Evolutionary conservation across 2,329 filamentous ascomycete genomes (phyloP).

Genomic region (Parastagonospora nodorum): DNA sequence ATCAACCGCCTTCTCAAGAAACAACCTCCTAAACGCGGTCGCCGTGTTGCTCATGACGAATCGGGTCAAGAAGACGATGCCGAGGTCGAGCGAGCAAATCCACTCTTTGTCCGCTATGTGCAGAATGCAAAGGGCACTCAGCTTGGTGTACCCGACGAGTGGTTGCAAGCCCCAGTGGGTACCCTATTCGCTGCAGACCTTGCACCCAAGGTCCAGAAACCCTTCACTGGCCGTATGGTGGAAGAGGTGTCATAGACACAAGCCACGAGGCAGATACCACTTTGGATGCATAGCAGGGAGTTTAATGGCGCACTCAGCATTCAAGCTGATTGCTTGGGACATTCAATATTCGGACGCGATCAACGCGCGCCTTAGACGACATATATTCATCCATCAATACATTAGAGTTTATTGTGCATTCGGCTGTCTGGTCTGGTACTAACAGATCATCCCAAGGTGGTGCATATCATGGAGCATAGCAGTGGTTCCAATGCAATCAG

Average conservation of each 20-base stretch:
- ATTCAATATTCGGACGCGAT: not conserved
- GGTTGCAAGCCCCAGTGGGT: slow-evolving; percentile 68
- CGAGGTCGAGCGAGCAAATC: slow-evolving; percentile 57
- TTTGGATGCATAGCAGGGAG: not conserved
- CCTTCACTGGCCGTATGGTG: slow-evolving; percentile 43
- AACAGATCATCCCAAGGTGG: too few species aligned
- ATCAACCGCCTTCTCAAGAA: slow-evolving; percentile 90
- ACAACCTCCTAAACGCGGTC: slow-evolving; percentile 72
- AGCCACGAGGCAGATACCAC: not conserved
- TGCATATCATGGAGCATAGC: too few species aligned
- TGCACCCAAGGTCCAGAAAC: slow-evolving; percentile 27
- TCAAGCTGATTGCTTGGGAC: too few species aligned
- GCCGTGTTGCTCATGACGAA: slow-evolving; percentile 55
- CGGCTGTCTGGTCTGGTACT: too few species aligned
- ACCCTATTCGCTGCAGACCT: slow-evolving; percentile 56
- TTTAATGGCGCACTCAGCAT: not conserved
- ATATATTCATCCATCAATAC: not conserved
- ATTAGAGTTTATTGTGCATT: too few species aligned
- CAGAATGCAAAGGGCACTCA: slow-evolving; percentile 65
- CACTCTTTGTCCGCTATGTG: slow-evolving; percentile 72
- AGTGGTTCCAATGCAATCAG: too few species aligned
- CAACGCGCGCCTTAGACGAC: not conserved
- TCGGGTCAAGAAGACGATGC: slow-evolving; percentile 56
- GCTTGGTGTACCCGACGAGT: slow-evolving; percentile 70
- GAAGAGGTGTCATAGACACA: slow-evolving; percentile 39